A percentile compares a stretch with the other conserved stretches of the same genome.
Conservation (phyloP, 2,329 filamentous ascomycete genomes). For the Meredithiella fracta region DNA sequence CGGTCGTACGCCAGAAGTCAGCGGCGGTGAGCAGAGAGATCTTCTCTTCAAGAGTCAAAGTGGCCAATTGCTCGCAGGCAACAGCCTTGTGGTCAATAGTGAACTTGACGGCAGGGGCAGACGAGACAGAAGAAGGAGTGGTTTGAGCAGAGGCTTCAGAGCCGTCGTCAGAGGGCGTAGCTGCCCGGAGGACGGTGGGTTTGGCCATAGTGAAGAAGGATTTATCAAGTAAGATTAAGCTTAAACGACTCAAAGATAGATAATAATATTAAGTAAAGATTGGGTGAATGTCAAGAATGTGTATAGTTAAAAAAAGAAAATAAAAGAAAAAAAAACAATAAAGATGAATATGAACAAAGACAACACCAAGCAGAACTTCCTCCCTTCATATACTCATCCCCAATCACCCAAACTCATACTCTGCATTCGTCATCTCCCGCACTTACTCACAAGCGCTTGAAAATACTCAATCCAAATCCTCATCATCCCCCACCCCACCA, state of each 20-base stretch:
- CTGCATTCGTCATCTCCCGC: background rate
- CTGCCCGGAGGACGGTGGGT: background rate
- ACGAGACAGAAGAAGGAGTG: background rate
- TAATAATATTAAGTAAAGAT: no score
- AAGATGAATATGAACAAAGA: background rate
- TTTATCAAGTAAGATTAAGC: no score
- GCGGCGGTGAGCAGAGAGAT: conserved; percentile 43
- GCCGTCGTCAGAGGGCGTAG: background rate
- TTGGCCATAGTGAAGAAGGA: background rate
- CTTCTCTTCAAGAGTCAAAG: conserved; percentile 42
- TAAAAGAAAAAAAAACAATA: no score
- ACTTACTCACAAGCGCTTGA: background rate
- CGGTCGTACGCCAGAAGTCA: conserved; percentile 54
- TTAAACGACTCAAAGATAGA: no score
- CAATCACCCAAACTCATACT: no score
- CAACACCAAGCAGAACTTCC: background rate
- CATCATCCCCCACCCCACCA: background rate
- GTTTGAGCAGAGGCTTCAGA: background rate
- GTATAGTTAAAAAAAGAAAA: no score
- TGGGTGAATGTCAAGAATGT: no score
- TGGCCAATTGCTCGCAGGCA: background rate
- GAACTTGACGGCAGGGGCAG: background rate
- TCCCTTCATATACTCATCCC: background rate
- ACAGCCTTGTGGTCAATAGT: background rate
- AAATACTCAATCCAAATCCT: background rate